Conservation (phyloP, 2,329 filamentous ascomycete species). For the Chrysoporthe puriensis region DNA sequence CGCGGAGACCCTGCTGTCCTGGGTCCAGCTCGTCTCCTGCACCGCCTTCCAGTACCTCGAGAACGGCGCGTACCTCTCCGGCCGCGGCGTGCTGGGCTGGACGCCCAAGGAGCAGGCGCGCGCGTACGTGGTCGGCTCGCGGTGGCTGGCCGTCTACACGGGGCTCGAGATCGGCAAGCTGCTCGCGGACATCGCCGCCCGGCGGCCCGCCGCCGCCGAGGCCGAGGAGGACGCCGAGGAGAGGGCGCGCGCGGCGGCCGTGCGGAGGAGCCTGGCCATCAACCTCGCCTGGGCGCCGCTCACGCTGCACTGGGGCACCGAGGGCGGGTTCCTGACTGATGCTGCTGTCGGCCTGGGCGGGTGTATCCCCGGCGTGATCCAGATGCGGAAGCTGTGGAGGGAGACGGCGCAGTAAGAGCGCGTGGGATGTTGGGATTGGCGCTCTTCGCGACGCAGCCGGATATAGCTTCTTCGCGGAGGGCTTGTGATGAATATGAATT, state of each 20-base stretch:
- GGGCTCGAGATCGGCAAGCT: conserved; percentile 74
- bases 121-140: conserved; percentile 72
- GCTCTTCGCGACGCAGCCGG: not conserved
- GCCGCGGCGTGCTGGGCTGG: conserved; percentile 70
- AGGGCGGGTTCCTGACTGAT: conserved; percentile 59
- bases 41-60: conserved; percentile 78
- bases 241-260: conserved; percentile 53
- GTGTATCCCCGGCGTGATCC: conserved; percentile 48
- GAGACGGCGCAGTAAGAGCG: conserved; percentile 37
- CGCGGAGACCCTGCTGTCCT: conserved; percentile 56
- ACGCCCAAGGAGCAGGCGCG: conserved; percentile 58
- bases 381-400: conserved; percentile 51
- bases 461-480: not conserved
- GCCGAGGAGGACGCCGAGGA: conserved; percentile 45
- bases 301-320: conserved; percentile 81
- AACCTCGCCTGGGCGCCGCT: conserved; percentile 80
- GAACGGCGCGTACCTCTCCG: conserved; percentile 77
- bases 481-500: too few species aligned
- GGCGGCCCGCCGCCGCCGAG: conserved; percentile 39
- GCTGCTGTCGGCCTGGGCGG: conserved; percentile 46
- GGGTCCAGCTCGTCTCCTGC: conserved; percentile 70
- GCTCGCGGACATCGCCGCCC: conserved; percentile 47
- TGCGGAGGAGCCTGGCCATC: conserved; percentile 68
- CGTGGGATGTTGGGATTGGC: not conserved
- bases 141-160: conserved; percentile 82